phyloP scores from a whole-genome alignment of 73 alveolate species.

The Vitrella brassicaformis region DNA sequence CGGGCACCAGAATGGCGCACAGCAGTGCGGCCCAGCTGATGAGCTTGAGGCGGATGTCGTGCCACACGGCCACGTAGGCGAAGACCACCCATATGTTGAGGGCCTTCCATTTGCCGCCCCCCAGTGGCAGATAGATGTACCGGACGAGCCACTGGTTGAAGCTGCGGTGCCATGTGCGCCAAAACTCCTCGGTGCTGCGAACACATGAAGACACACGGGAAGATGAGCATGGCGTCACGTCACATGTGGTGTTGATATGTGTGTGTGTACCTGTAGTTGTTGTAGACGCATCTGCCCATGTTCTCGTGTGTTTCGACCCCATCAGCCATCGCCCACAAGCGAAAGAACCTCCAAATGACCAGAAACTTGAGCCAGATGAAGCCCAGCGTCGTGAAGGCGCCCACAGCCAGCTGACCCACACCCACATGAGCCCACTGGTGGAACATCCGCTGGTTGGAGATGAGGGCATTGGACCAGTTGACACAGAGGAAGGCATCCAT shows the following conservation, averaged over 20 bases:
- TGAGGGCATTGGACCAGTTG: constrained; percentile 1
- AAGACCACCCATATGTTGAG: constrained; percentile 61
- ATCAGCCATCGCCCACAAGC: constrained; percentile 74
- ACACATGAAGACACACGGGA: too few relatives aligned
- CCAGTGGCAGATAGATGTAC: constrained; percentile 78
- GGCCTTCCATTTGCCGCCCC: constrained; percentile 51
- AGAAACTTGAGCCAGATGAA: constrained; percentile 58
- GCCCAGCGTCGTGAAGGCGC: neutral
- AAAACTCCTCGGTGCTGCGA: too few relatives aligned
- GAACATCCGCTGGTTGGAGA: constrained; percentile 3
- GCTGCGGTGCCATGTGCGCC: constrained; percentile 88
- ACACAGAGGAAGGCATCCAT: neutral
- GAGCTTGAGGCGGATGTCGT: too few relatives aligned
- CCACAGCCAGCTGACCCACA: neutral
- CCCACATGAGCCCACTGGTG: neutral
- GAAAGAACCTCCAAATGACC: constrained; percentile 67
- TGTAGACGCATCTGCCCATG: constrained; percentile 77
- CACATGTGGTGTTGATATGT: too few relatives aligned
- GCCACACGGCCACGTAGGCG: constrained; percentile 82
- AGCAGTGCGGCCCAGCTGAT: too few relatives aligned
- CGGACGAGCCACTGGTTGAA: constrained; percentile 78
- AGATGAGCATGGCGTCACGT: too few relatives aligned
- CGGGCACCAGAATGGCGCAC: too few relatives aligned
- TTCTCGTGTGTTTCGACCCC: constrained; percentile 72
- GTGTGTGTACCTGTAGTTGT: constrained; percentile 58